These are phyloP conservation scores for Cardamine chenopodiifolia DNA, from an alignment of 345 rosid species.

Conservation along the genomic window DNA sequence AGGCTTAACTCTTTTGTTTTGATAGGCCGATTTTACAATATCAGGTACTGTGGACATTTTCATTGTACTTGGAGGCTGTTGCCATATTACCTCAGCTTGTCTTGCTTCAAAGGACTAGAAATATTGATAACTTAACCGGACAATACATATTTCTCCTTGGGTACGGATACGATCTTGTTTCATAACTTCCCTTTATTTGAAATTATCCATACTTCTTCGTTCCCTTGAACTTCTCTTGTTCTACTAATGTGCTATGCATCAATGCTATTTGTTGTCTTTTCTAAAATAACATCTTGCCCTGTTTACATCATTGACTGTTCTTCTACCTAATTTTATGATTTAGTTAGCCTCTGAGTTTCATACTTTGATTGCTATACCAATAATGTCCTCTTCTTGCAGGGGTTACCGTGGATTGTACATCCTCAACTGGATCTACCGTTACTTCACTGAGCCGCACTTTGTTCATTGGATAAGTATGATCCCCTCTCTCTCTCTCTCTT, in stretches of 20 bases:
- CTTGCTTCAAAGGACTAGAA: slow-evolving; percentile 74
- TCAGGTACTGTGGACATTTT: slow-evolving; percentile 81
- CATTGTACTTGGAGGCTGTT: slow-evolving; percentile 77
- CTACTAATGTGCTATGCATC: too few species aligned
- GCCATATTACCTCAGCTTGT: slow-evolving; percentile 88
- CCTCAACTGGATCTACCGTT: slow-evolving; percentile 78
- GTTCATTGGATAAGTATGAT: slow-evolving; percentile 79
- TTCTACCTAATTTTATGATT: background rate
- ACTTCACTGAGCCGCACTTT: slow-evolving; percentile 68
- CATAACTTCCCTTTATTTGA: background rate
- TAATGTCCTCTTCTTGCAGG: slow-evolving; percentile 44
- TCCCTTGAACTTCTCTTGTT: background rate
- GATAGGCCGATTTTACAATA: slow-evolving; percentile 1
- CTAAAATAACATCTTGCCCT: background rate
- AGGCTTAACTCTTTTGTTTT: background rate
- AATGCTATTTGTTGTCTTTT: background rate
- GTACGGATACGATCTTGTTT: slow-evolving; percentile 46
- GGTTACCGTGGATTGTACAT: slow-evolving; percentile 74
- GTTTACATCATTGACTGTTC: background rate
- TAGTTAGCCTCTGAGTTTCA: slow-evolving; percentile 2
- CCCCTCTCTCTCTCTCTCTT: background rate
- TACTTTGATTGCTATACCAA: background rate
- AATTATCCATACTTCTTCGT: background rate
- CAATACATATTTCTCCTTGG: slow-evolving; percentile 81
- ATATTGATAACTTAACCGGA: slow-evolving; percentile 80